Conservation (phyloP, 345 rosid genomes). For the Corchorus olitorius region DNA sequence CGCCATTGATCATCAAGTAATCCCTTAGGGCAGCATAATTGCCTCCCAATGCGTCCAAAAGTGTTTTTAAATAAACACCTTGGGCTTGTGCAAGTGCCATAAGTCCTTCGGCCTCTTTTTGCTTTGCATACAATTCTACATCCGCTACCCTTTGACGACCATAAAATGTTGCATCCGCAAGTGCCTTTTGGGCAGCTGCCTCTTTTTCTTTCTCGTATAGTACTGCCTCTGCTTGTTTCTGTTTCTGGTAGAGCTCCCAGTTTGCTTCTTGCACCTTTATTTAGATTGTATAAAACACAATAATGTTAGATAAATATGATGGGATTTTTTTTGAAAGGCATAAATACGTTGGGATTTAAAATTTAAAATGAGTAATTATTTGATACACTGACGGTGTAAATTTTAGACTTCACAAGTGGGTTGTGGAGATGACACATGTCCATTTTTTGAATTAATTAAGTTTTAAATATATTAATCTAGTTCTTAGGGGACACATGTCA, state of each 20-base stretch:
- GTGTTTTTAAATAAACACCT: constrained; percentile 54
- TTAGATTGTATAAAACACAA: not conserved
- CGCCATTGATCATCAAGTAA: constrained; percentile 60
- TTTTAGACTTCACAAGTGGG: too few species aligned
- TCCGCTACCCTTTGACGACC: constrained; percentile 45
- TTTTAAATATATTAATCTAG: too few species aligned
- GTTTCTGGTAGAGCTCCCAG: constrained; percentile 67
- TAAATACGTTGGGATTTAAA: not conserved
- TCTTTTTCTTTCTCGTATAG: constrained; percentile 56
- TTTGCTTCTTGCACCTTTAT: constrained; percentile 70
- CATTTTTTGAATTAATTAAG: too few species aligned
- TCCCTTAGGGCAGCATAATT: constrained; percentile 59
- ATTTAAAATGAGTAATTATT: too few species aligned
- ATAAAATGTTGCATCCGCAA: constrained; percentile 58
- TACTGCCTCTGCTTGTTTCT: constrained; percentile 64
- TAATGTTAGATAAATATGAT: not conserved
- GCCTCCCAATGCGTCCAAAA: constrained; percentile 53
- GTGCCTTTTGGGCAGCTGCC: constrained; percentile 67
- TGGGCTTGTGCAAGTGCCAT: constrained; percentile 62
- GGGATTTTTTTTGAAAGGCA: too few species aligned
- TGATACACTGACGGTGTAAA: too few species aligned
- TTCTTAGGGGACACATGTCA: too few species aligned
- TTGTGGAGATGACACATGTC: too few species aligned
- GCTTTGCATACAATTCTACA: constrained; percentile 46
- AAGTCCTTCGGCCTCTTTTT: constrained; percentile 70